Evolutionary conservation across 2,329 filamentous ascomycete species (phyloP).

Genomic region (Fusarium sp.): DNA sequence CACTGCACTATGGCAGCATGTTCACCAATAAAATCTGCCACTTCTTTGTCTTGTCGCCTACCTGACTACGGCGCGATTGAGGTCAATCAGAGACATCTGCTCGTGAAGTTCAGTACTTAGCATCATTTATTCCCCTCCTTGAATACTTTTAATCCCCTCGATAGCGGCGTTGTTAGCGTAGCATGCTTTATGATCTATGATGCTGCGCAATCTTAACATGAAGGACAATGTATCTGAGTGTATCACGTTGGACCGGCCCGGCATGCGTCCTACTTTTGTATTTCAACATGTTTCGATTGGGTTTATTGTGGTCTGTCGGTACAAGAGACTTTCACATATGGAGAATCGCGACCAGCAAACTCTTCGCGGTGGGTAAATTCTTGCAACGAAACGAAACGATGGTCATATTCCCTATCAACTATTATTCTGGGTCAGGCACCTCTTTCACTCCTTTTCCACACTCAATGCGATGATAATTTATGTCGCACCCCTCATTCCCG

Average conservation of each 20-base stretch:
- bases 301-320: fast-evolving
- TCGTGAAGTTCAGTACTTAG: neutral
- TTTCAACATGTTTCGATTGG: fast-evolving
- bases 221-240: fast-evolving
- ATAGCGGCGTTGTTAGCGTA: too few species aligned
- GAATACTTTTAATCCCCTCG: neutral
- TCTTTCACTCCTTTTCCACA: too few species aligned
- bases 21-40: neutral
- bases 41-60: neutral
- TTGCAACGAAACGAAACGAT: neutral
- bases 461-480: neutral
- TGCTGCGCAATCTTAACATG: neutral
- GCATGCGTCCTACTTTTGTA: fast-evolving
- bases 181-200: fast-evolving
- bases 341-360: neutral
- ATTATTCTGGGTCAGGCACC: fast-evolving
- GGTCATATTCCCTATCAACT: too few species aligned
- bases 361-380: neutral
- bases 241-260: too few species aligned
- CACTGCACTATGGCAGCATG: neutral
- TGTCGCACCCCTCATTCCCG: neutral
- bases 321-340: fast-evolving
- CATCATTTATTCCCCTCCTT: neutral
- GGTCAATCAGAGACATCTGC: neutral
- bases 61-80: neutral